phyloP scores from a whole-genome alignment of 2,329 filamentous ascomycete species.

The Fusarium praegraminearum region DNA sequence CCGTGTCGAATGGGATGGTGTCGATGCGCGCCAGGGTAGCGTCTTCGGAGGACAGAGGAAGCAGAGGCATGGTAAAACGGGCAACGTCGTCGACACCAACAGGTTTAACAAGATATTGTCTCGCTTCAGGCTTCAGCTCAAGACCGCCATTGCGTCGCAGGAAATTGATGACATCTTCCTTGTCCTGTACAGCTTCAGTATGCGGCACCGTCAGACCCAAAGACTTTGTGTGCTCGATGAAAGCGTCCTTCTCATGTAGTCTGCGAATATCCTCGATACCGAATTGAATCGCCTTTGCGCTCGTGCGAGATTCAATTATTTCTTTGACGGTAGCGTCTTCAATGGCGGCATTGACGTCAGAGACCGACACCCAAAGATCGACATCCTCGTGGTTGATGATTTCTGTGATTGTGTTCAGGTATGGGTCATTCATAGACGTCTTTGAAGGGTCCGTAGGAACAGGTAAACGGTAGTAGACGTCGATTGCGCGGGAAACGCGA shows the following conservation, averaged over 20 bases:
- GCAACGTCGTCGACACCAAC: conserved; percentile 71
- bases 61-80: conserved; percentile 71
- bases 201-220: conserved; percentile 67
- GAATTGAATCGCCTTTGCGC: conserved; percentile 74
- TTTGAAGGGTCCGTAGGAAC: conserved; percentile 38
- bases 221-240: conserved; percentile 68
- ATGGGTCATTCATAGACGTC: conserved; percentile 55
- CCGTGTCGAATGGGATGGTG: conserved; percentile 57
- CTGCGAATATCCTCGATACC: conserved; percentile 65
- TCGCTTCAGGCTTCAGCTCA: conserved; percentile 45
- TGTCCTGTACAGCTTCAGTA: conserved; percentile 65
- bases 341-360: conserved; percentile 72
- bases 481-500: conserved; percentile 68
- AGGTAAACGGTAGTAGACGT: conserved; percentile 64
- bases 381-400: conserved; percentile 71
- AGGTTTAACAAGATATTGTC: conserved; percentile 73
- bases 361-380: conserved; percentile 80
- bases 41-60: conserved; percentile 66
- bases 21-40: conserved; percentile 69
- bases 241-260: conserved; percentile 74
- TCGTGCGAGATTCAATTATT: conserved; percentile 66
- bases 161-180: conserved; percentile 64
- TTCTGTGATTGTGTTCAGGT: conserved; percentile 67
- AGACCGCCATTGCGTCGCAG: conserved; percentile 54
- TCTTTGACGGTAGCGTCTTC: conserved; percentile 76